phyloP scores from a whole-genome alignment of 805 yeast species.

The Ogataea sp. region DNA sequence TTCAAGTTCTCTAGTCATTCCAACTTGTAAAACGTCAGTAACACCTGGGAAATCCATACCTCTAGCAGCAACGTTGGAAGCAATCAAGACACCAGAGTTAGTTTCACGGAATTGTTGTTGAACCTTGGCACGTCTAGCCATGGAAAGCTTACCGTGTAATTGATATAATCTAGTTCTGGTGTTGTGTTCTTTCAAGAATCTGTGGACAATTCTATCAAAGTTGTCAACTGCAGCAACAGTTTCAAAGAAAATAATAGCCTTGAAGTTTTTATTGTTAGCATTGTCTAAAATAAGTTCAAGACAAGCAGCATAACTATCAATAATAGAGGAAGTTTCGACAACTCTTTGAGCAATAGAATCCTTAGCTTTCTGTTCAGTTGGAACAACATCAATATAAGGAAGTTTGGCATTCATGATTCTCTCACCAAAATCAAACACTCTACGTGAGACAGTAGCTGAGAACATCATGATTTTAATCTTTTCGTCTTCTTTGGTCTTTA shows the following conservation, averaged over 20 bases:
- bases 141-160: constrained; percentile 72
- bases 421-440: constrained; percentile 59
- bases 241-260: constrained; percentile 78
- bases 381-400: constrained; percentile 65
- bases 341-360: constrained; percentile 68
- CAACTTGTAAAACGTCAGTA: constrained; percentile 75
- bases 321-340: constrained; percentile 44
- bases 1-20: constrained; percentile 66
- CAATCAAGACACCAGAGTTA: constrained; percentile 52
- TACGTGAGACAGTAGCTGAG: constrained; percentile 79
- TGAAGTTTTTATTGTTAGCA: constrained; percentile 36
- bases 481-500: constrained; percentile 14
- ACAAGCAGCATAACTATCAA: constrained; percentile 54
- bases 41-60: constrained; percentile 94
- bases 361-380: constrained; percentile 59
- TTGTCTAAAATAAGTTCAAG: constrained; percentile 38
- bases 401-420: constrained; percentile 44
- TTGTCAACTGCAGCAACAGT: constrained; percentile 64
- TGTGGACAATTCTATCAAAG: constrained; percentile 34
- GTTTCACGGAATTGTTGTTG: constrained; percentile 25
- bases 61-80: constrained; percentile 93
- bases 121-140: constrained; percentile 42
- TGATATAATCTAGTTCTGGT: constrained; percentile 9
- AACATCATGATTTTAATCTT: constrained; percentile 62
- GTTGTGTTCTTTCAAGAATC: constrained; percentile 9